Conservation (phyloP, 2,329 filamentous ascomycete genomes). For the Aspergillus felis region DNA sequence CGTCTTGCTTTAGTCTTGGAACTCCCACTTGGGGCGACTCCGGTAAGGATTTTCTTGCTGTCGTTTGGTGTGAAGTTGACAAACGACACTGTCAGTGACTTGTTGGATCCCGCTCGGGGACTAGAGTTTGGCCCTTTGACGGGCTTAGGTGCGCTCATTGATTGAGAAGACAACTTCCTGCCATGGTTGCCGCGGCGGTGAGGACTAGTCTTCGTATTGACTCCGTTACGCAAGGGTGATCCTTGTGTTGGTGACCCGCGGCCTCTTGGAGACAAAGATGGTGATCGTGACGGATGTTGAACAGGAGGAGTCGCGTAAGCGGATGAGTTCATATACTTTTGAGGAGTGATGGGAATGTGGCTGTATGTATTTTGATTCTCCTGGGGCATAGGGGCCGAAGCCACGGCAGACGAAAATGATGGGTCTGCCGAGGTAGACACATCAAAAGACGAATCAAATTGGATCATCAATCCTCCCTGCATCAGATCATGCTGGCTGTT, state of each 20-base stretch:
- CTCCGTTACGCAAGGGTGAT: slow-evolving; percentile 21
- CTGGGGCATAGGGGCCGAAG: slow-evolving; percentile 12
- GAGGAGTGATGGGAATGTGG: slow-evolving; percentile 14
- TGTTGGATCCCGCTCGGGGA: slow-evolving; percentile 26
- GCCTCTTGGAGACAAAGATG: slow-evolving; percentile 35
- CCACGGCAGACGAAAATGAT: slow-evolving; percentile 24
- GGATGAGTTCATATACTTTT: slow-evolving; percentile 25
- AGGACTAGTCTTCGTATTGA: slow-evolving; percentile 22
- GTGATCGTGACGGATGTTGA: slow-evolving; percentile 30
- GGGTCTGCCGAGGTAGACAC: slow-evolving; percentile 26
- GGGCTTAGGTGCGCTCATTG: slow-evolving; percentile 28
- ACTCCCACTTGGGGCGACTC: slow-evolving; percentile 86
- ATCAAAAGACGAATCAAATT: slow-evolving; percentile 35
- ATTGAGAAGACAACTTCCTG: slow-evolving; percentile 39
- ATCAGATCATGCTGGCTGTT: slow-evolving; percentile 31
- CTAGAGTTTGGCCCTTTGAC: slow-evolving; percentile 29
- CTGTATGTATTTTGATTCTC: slow-evolving; percentile 12
- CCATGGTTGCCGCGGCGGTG: slow-evolving; percentile 34
- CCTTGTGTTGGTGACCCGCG: slow-evolving; percentile 28
- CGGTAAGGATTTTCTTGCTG: slow-evolving; percentile 72
- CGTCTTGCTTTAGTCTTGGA: slow-evolving; percentile 91
- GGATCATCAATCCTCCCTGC: slow-evolving; percentile 39
- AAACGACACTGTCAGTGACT: slow-evolving; percentile 58
- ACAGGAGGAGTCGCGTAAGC: slow-evolving; percentile 29
- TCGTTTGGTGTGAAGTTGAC: slow-evolving; percentile 89